Conservation (phyloP, 2,329 filamentous ascomycete genomes). For the Pseudogymnoascus sp. region DNA sequence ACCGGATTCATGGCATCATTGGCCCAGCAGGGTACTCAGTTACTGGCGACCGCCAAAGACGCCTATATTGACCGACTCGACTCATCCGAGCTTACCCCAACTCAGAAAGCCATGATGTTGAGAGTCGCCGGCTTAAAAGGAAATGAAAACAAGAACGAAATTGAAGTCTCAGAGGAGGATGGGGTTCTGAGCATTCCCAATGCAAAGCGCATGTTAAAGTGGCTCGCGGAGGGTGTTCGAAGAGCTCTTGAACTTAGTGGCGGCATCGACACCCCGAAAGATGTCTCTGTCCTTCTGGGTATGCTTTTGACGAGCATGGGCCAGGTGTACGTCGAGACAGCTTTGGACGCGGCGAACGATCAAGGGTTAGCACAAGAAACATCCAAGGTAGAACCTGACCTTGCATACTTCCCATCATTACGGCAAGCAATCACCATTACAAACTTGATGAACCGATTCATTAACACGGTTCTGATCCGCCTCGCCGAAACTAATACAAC, state of each 20-base stretch:
- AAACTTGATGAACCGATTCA: slow-evolving; percentile 87
- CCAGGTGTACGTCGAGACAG: slow-evolving; percentile 66
- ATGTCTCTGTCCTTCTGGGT: slow-evolving; percentile 77
- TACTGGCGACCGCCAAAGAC: slow-evolving; percentile 81
- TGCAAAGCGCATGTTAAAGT: slow-evolving; percentile 96
- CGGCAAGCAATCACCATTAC: slow-evolving; percentile 80
- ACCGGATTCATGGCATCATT: slow-evolving; percentile 90
- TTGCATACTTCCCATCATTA: slow-evolving; percentile 72
- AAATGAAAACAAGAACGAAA: slow-evolving; percentile 70
- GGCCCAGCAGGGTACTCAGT: slow-evolving; percentile 80
- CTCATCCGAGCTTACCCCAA: slow-evolving; percentile 77
- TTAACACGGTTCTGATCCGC: slow-evolving; percentile 81
- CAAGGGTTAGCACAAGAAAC: slow-evolving; percentile 69
- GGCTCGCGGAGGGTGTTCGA: slow-evolving; percentile 91
- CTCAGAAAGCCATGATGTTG: slow-evolving; percentile 85
- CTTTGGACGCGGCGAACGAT: slow-evolving; percentile 63
- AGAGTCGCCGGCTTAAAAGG: slow-evolving; percentile 77
- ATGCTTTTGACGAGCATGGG: slow-evolving; percentile 83
- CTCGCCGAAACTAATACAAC: slow-evolving; percentile 85
- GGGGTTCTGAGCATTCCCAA: slow-evolving; percentile 74
- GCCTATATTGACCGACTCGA: slow-evolving; percentile 85
- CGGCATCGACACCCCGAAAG: slow-evolving; percentile 83
- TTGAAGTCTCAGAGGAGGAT: slow-evolving; percentile 86
- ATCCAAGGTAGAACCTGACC: slow-evolving; percentile 76
- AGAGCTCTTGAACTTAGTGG: slow-evolving; percentile 85